A percentile compares a stretch with the other conserved stretches of the same genome.
Evolutionary conservation across 176 grass and related monocot genomes (phyloP).

Genomic region (Aegilops speltoides): DNA sequence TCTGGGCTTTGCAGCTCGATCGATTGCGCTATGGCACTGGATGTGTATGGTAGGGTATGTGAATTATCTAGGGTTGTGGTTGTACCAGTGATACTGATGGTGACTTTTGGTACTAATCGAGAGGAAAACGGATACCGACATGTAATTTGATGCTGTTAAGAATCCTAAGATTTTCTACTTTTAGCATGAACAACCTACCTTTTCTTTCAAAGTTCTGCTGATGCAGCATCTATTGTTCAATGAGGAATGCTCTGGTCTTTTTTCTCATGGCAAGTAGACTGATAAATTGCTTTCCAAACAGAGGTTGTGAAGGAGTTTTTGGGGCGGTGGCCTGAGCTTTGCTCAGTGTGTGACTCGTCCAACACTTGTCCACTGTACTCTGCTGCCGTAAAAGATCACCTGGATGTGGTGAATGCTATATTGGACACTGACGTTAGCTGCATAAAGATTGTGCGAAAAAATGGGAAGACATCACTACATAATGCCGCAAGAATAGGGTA

Average conservation of each 20-base stretch:
- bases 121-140: not conserved
- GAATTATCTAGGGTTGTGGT: not conserved
- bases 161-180: not conserved
- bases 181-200: not conserved
- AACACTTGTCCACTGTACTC: slow-evolving; percentile 93
- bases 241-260: not conserved
- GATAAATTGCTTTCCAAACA: slow-evolving; percentile 18
- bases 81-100: not conserved
- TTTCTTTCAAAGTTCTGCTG: not conserved
- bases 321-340: slow-evolving; percentile 62
- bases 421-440: slow-evolving; percentile 58
- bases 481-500: slow-evolving; percentile 77
- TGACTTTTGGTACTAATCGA: not conserved
- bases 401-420: slow-evolving; percentile 91
- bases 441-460: slow-evolving; percentile 79
- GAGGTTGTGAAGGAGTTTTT: slow-evolving; percentile 83
- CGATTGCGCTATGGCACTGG: not conserved
- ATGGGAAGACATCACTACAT: slow-evolving; percentile 90
- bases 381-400: slow-evolving; percentile 80
- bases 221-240: not conserved
- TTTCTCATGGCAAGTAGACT: not conserved
- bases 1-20: not conserved
- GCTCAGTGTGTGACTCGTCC: slow-evolving; percentile 70
- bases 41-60: not conserved
- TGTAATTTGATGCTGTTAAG: not conserved